Base-by-base conservation (phyloP, 2,329 filamentous ascomycete genomes). In the Davidsoniella virescens region DNA sequence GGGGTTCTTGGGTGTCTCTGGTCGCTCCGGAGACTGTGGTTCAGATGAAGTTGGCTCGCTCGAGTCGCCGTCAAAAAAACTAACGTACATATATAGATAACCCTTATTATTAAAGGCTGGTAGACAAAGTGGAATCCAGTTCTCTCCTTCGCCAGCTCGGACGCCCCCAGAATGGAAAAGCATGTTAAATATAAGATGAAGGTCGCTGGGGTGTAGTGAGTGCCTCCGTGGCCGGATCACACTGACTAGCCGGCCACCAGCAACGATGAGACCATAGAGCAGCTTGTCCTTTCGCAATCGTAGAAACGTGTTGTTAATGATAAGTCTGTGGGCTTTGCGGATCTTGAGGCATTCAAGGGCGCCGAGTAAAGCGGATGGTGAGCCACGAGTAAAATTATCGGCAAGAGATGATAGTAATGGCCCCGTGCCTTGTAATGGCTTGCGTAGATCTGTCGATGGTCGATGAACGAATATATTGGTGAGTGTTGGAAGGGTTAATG, bases 151-250 rank as follows among this genome's bases (percentile, higher is more conserved):
- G 5, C 85, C 88, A 17, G 87, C 83, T 62, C 92, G 90, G 61
- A 98, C 83, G 41, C 86, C 84, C 45, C 87, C 86, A 2, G 90
- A 92, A 66, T 94, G 88, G 59, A 98, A 98, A 2, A 98, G 78
- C 93, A 98, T 98, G 61, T 96, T 96, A 72, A 98, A 98, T 54
- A 98, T 88, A 43, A 98, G 75, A 60, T 95, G 90, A 20, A 98
- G 72, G 62, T 98, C 92, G 55, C 88, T 90, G 0, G 93, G 92
- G 58, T 98, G 93, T 2, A 98, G 72, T 0, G 88, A 95, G 64
- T 98, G 92, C 52, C 92, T 86, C 57, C 93, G 88, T 5, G 93
- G 93, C 37, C 92, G 75, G 52, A 96, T 84, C 37, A 98, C 93
- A 61, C 88, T 95, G 56, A 98, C 92, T 5, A 98, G 80, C 59